Conservation (phyloP, 352 stramenopile genomes). For the Globisporangium paroecandrum region DNA sequence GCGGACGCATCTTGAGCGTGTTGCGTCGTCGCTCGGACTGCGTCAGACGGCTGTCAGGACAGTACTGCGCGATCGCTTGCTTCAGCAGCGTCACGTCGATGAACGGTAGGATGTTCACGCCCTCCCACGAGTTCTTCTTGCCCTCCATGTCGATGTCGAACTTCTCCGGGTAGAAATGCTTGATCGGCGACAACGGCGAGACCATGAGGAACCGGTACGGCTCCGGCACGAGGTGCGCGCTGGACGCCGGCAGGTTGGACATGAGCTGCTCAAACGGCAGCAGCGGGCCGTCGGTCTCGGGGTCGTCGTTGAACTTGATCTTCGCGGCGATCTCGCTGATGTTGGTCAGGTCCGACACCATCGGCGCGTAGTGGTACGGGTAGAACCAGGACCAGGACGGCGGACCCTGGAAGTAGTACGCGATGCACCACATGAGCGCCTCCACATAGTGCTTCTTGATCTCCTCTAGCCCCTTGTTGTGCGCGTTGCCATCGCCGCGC, state of each 20-base stretch:
- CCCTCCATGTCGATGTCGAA: conserved; percentile 87
- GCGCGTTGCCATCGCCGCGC: conserved; percentile 50
- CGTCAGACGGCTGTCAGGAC: conserved; percentile 88
- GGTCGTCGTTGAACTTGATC: conserved; percentile 86
- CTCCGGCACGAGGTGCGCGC: conserved; percentile 93
- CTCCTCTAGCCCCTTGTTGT: conserved; percentile 48
- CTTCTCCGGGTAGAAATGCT: conserved; percentile 91
- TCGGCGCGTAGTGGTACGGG: conserved; percentile 99
- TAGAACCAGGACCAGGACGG: conserved; percentile 99
- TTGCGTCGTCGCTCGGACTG: conserved; percentile 91
- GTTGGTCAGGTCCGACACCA: conserved; percentile 96
- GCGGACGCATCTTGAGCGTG: conserved; percentile 52
- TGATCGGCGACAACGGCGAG: conserved; percentile 93
- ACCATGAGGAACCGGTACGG: conserved; percentile 94
- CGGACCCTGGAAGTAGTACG: conserved; percentile 90
- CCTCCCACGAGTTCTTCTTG: conserved; percentile 97
- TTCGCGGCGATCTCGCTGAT: conserved; percentile 59
- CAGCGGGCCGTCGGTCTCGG: conserved; percentile 74
- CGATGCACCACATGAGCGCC: conserved; percentile 70
- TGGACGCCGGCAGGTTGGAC: conserved; percentile 94
- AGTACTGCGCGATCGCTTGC: conserved; percentile 90
- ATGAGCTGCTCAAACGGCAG: conserved; percentile 98
- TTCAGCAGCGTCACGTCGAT: conserved; percentile 94
- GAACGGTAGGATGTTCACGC: conserved; percentile 98
- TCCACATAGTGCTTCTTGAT: conserved; percentile 82